Evolutionary conservation across 225 moss, liverwort and hornwort species (phyloP).

Genomic region (Polytrichum commune): DNA sequence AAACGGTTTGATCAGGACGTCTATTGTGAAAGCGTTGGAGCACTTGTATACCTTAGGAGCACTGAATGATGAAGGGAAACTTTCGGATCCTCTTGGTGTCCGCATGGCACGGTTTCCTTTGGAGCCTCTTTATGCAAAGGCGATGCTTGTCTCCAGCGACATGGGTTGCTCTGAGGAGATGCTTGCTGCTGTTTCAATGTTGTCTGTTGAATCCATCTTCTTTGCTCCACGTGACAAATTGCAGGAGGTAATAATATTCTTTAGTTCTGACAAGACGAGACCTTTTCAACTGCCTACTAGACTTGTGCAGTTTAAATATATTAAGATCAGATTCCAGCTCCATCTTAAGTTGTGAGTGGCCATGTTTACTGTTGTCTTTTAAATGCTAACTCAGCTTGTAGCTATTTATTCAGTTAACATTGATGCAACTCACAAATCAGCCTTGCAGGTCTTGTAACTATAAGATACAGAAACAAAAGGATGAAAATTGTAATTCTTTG

Average conservation of each 20-base stretch:
- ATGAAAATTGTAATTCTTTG: no score
- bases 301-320: no score
- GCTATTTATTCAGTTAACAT: no score
- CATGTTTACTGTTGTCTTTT: no score
- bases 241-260: conserved; percentile 74
- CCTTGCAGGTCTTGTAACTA: no score
- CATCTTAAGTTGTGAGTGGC: no score
- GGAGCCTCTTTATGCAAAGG: conserved; percentile 92
- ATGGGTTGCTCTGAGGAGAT: conserved; percentile 97
- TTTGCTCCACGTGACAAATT: conserved; percentile 87
- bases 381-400: no score
- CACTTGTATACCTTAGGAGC: conserved; percentile 93
- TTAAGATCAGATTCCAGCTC: no score
- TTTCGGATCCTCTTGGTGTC: conserved; percentile 75
- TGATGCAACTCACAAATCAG: no score
- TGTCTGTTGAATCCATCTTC: conserved; percentile 93
- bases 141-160: conserved; percentile 75
- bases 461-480: no score
- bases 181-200: conserved; percentile 90
- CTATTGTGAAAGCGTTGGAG: conserved; percentile 90
- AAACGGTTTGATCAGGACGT: conserved; percentile 46
- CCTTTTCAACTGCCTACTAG: no score
- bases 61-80: conserved; percentile 79
- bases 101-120: conserved; percentile 91
- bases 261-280: neutral